Evolutionary conservation across 441 rosid species (phyloP).

Genomic region (Lepidium campestre): DNA sequence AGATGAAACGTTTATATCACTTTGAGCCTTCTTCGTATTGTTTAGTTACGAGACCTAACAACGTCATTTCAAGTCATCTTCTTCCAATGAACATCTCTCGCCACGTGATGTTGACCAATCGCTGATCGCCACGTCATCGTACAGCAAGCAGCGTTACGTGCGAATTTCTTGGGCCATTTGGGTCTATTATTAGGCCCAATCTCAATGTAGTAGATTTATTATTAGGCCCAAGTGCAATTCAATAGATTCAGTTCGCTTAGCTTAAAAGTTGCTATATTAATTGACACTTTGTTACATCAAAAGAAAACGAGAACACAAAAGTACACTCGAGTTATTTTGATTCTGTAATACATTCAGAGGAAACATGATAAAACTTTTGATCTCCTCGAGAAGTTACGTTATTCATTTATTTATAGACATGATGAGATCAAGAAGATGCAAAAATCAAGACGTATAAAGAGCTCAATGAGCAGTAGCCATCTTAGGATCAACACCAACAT

Average conservation of each 20-base stretch:
- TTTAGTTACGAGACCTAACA: neutral
- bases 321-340: conserved; percentile 16
- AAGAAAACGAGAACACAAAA: neutral
- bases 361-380: conserved; percentile 12
- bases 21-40: neutral
- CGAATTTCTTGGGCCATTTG: neutral
- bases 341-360: conserved; percentile 27
- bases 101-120: conserved; percentile 42
- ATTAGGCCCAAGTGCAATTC: no score
- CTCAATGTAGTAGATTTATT: neutral
- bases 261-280: no score
- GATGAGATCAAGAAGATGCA: conserved; percentile 31
- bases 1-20: neutral
- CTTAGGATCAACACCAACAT: conserved; percentile 47
- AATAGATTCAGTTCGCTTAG: no score
- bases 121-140: conserved; percentile 23
- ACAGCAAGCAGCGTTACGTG: neutral
- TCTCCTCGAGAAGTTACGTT: neutral
- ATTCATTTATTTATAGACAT: neutral
- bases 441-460: conserved; percentile 45
- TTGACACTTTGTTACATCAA: no score
- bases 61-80: neutral
- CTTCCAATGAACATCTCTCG: conserved; percentile 41
- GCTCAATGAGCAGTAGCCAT: conserved; percentile 27
- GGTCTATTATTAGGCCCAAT: neutral